Evolutionary conservation across 2,329 filamentous ascomycete species (phyloP), one percentile per base, ranked within the genome.

Genomic region (Hypoxylon sp.): DNA sequence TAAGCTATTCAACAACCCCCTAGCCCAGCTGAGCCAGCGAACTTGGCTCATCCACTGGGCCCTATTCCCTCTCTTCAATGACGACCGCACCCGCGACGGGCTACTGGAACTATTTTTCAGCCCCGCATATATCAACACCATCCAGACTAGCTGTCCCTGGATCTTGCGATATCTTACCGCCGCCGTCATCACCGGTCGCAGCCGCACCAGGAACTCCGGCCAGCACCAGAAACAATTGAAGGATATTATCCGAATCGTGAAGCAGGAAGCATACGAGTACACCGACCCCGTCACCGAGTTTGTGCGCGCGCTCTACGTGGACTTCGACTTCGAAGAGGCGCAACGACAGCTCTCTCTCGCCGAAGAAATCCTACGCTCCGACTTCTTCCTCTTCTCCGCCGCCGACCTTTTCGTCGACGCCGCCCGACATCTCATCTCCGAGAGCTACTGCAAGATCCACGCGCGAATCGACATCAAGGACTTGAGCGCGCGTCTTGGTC

Each of bases 361-460:
- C 26, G 94, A 98, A 81, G 89, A 95, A 79, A 93, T 99, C 68
- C 87, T 97, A 73, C 91, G 92, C 73, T 88, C 89, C 74, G 95
- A 99, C 81, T 98, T 99, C 85, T 99, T 99, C 90, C 87, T 99
- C 60, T 88, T 91, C 59, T 90, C 89, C 19, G 88, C 91, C 3
- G 89, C 92, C 32, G 94, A 98, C 73, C 85, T 89, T 43, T 99
- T 99, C 76, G 92, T 99, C 68, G 94, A 98, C 76, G 90, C 93
- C 50, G 95, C 95, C 39, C 87, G 95, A 75, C 95, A 99, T 84
- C 85, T 99, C 64, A 98, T 99, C 79, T 98, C 94, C 56, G 95
- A 99, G 85, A 93, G 89, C 79, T 99, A 99, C 87, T 99, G 95
- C 92, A 98, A 98, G 88, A 99, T 99, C 78, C 96, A 98, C 80